phyloP scores from a whole-genome alignment of 2,329 filamentous ascomycete genomes.

The Trichoderma harzianum region DNA sequence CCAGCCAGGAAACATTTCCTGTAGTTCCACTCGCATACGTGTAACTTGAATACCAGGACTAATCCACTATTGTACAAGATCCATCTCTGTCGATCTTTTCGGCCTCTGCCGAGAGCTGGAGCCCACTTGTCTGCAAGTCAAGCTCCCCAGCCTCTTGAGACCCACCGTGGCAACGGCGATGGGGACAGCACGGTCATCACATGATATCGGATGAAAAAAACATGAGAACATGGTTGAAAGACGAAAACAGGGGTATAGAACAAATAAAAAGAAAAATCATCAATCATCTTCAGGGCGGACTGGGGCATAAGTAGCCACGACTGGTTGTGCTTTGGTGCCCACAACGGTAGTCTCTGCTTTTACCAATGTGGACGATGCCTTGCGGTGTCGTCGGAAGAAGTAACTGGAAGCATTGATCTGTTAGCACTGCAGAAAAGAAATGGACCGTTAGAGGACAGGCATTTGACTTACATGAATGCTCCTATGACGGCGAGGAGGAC shows the following conservation, averaged over 20 bases:
- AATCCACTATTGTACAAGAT: neutral
- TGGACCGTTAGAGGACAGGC: neutral
- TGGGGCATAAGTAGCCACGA: neutral
- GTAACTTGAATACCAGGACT: neutral
- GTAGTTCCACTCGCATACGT: neutral
- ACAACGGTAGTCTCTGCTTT: neutral
- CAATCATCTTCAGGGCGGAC: constrained; percentile 3
- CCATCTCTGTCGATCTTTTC: neutral
- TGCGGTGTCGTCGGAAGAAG: constrained; percentile 1
- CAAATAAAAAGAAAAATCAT: neutral
- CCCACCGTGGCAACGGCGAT: constrained; percentile 2
- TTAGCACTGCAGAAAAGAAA: neutral
- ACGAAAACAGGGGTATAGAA: neutral
- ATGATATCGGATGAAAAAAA: neutral
- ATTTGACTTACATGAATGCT: constrained; percentile 31
- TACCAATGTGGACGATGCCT: neutral
- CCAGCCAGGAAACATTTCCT: neutral
- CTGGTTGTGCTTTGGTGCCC: neutral
- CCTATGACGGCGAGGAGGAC: constrained; percentile 33
- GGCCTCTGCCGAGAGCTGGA: neutral
- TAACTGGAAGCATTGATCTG: neutral
- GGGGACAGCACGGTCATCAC: neutral
- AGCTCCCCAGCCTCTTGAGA: neutral
- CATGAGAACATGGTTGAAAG: neutral
- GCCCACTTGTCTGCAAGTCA: neutral